Evolutionary conservation across 257 asterid genomes (phyloP).

Genomic region (Oldenlandia corymbosa): DNA sequence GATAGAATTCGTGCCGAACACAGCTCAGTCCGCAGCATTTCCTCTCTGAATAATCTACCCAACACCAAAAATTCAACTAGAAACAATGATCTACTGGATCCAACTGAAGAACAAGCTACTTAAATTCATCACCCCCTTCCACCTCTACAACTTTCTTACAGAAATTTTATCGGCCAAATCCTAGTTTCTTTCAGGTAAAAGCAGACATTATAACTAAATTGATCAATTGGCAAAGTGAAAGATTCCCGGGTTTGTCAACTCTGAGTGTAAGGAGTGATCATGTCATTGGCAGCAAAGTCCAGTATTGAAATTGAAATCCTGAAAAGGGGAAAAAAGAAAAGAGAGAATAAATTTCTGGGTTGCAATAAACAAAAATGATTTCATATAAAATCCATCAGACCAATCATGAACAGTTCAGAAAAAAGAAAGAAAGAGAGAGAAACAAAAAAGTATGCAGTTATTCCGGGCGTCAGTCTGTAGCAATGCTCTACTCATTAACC

Average conservation of each 20-base stretch:
- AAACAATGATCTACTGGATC: conserved; percentile 15
- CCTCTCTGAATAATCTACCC: conserved; percentile 8
- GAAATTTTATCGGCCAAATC: not conserved
- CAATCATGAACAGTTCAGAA: conserved; percentile 8
- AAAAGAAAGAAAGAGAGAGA: conserved; percentile 5
- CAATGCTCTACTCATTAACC: conserved; percentile 34
- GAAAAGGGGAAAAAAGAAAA: conserved; percentile 9
- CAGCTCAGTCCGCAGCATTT: conserved; percentile 67
- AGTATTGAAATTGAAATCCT: conserved; percentile 34
- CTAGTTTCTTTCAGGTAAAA: conserved; percentile 3
- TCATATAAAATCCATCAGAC: not conserved
- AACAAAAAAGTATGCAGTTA: not conserved
- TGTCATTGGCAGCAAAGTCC: conserved; percentile 12
- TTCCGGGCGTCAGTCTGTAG: conserved; percentile 19
- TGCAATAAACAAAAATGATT: conserved; percentile 7
- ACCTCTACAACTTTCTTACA: not conserved
- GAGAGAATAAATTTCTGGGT: conserved; percentile 11
- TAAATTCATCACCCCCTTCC: conserved; percentile 19
- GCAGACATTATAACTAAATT: not conserved
- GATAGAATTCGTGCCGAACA: conserved; percentile 63
- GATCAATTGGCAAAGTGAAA: conserved; percentile 13
- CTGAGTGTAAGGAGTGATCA: conserved; percentile 1
- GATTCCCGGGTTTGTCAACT: not conserved
- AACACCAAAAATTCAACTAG: not conserved
- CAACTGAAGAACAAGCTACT: conserved; percentile 17